These are phyloP conservation scores for Wickerhamiella occidentalis DNA, from an alignment of 805 yeast genomes.

Conservation along the genomic window DNA sequence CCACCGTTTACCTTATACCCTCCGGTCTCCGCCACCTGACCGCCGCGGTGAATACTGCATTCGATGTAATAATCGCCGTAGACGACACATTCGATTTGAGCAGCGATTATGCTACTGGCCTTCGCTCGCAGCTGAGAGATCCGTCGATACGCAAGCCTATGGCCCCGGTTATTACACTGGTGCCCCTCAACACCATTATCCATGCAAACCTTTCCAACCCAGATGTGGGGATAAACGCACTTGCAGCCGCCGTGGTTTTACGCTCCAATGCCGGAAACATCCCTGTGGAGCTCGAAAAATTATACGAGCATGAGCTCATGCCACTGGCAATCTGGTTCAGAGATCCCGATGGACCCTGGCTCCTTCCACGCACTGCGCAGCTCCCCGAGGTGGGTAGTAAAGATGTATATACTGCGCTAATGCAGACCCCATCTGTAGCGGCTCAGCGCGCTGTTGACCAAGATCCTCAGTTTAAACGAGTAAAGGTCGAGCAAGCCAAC, in stretches of 20 bases:
- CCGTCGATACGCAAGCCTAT: conserved; percentile 17
- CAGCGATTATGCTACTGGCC: conserved; percentile 27
- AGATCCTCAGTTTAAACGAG: conserved; percentile 3
- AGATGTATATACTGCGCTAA: conserved; percentile 13
- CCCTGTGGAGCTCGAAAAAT: conserved; percentile 68
- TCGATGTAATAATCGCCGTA: conserved; percentile 51
- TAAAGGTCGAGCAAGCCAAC: conserved; percentile 21
- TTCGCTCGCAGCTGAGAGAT: conserved; percentile 25
- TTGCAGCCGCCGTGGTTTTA: conserved; percentile 72
- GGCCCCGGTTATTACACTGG: conserved; percentile 54
- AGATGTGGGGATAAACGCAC: conserved; percentile 43
- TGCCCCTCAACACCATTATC: conserved; percentile 72
- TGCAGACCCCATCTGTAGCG: conserved; percentile 15
- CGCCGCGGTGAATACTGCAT: conserved; percentile 25
- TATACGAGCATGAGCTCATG: conserved; percentile 52
- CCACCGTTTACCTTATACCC: conserved; percentile 37
- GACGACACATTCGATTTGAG: conserved; percentile 47
- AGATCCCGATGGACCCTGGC: conserved; percentile 46
- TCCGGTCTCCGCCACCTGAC: conserved; percentile 28
- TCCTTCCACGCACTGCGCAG: conserved; percentile 58
- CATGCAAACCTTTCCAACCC: conserved; percentile 49
- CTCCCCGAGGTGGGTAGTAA: conserved; percentile 37
- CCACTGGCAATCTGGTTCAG: conserved; percentile 54
- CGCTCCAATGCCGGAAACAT: conserved; percentile 71
- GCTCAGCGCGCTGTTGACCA: conserved; percentile 3